These are phyloP conservation scores for Pleurotus citrinopileatus DNA, from an alignment of 768 basidiomycete genomes.

Conservation along the genomic window DNA sequence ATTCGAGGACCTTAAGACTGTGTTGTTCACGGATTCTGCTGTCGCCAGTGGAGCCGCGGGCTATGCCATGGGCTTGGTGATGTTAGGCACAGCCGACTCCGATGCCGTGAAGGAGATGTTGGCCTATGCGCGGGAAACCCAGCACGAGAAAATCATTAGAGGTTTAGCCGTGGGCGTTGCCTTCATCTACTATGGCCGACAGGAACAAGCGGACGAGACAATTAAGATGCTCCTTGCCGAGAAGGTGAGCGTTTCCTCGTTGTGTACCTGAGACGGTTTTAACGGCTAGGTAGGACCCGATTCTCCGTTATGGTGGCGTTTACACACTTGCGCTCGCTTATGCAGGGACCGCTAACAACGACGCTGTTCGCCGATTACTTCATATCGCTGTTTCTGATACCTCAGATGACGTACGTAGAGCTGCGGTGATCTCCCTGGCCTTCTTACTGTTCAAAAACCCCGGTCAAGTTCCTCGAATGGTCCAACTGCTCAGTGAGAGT, in stretches of 20 bases:
- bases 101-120: constrained; percentile 92
- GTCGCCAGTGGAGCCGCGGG: constrained; percentile 95
- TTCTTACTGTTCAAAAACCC: constrained; percentile 98
- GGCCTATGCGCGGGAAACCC: constrained; percentile 93
- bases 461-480: constrained; percentile 92
- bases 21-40: constrained; percentile 91
- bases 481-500: constrained; percentile 94
- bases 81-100: constrained; percentile 89
- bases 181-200: constrained; percentile 88
- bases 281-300: constrained; percentile 98
- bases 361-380: constrained; percentile 85
- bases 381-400: constrained; percentile 99
- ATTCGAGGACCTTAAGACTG: constrained; percentile 88
- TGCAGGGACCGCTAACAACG: constrained; percentile 93
- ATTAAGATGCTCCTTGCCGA: constrained; percentile 78
- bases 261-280: too few species aligned
- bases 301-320: constrained; percentile 95
- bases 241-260: constrained; percentile 52
- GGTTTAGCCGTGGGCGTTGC: constrained; percentile 91
- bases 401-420: constrained; percentile 94
- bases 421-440: constrained; percentile 93
- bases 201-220: constrained; percentile 88
- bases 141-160: constrained; percentile 99
- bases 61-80: constrained; percentile 96
- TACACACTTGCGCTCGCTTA: constrained; percentile 96